Base-by-base conservation (phyloP, 805 yeast species). In the Spathaspora passalidarum region DNA sequence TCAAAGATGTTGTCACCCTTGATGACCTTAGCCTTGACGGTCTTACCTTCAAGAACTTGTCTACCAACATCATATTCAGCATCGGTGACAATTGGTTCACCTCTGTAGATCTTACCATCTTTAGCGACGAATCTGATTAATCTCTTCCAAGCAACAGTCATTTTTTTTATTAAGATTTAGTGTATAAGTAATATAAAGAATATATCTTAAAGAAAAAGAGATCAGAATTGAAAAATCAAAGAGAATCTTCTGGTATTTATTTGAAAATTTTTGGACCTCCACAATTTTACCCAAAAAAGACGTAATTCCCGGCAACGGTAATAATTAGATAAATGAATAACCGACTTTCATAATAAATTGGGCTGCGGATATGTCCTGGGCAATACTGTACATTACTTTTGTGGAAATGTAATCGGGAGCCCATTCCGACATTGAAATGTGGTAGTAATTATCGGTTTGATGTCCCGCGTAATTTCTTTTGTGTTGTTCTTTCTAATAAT, bases 111-210 rank as follows among this genome's bases (percentile, higher is more conserved):
- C 41, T 62, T 55, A 17, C 75, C 77, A 50, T 77, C 79, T 4
- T 62, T 49, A 14, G 78, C 67, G 13, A 73, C 61, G 54, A 79
- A 79, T 48, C 84, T 59, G 16, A 79, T 60, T 17, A 79, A 49
- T 48, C 62, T 55, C 45, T 54, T 45, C 48, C 48, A 45, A 37
- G 37, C 40, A 36, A 38, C 22, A 43, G 40, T 43, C 46, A 43
- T 43, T 39, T 14, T 39, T n/a, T 17, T 17, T 39, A 7, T 5
- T 38, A 8, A 17, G n/a, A 14, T 37, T 20, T 34, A 20, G 11
- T 26, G 6, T 29, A 2, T 22, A 14, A 7, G 6, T 38, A 20
- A 38, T 29, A 25, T 25, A 25, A n/a, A n/a, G n/a, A n/a, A n/a
- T n/a, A n/a, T n/a, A n/a, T n/a, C 29, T 25, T 25, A 9, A 13